Evolutionary conservation across 192 early-diverging fungal genomes (phyloP), one percentile per base, ranked within the genome.

Genomic region (Radiomyces spectabilis): DNA sequence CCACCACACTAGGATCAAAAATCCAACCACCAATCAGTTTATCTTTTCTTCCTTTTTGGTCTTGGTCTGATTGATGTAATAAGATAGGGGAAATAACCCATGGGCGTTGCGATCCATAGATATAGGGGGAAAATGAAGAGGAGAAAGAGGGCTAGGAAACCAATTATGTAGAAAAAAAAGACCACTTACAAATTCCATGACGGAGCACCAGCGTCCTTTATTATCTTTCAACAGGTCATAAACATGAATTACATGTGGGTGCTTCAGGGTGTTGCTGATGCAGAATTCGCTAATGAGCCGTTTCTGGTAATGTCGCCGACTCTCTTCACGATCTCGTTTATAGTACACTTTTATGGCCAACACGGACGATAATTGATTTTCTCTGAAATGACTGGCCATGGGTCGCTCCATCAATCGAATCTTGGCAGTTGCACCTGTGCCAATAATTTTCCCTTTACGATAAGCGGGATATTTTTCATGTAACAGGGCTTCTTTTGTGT

Each of bases 201-300:
- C 82, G 50, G 81, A 76, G 65, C 87, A 94, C 89, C 86, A 91
- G 63, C 81, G 79, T 34, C 81, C 77, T n/a, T 85, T 78, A 43
- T 89, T 82, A 63, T 98, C 96, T 67, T 98, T 89, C 34, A 98
- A 86, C 54, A 98, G 72, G 67, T 98, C 96, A 29, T 95, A 85
- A 0, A 93, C 95, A 57, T 84, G 77, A 21, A 98, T 86, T 18
- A 98, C 74, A 66, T 98, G 94, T 69, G 93, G 92, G 55, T 95
- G 82, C 0, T 31, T 19, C 38, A 97, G 71, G 25, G 86, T 87
- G 4, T 89, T 91, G 41, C 81, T 84, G 49, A 98, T 95, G 73
- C 93, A 94, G 69, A 97, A 98, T 72, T 98, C 95, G 63, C 83
- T 81, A 26, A 85, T 90, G 55, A 98, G 72, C 69, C 93, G 94